Conservation (phyloP, 2,329 filamentous ascomycete genomes). For the Penicillium nordicum region DNA sequence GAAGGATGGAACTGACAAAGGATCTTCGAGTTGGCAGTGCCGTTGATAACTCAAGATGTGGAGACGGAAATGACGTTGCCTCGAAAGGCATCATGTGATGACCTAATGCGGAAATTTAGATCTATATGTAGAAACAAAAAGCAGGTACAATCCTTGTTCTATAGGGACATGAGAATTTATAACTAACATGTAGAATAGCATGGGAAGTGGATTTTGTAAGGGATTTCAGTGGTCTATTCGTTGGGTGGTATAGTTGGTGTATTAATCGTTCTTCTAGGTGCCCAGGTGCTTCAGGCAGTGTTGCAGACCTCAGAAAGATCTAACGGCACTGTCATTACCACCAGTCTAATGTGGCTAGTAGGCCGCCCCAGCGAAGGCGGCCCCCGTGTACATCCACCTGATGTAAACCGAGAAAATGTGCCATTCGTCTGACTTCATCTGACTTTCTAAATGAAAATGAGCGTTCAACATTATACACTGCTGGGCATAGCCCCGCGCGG, state of each 20-base stretch:
- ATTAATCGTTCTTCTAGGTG: neutral
- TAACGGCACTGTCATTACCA: neutral
- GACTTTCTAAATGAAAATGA: neutral
- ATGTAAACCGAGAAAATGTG: neutral
- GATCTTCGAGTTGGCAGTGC: neutral
- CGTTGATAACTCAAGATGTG: slow-evolving; percentile 4
- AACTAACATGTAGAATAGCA: neutral
- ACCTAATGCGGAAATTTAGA: neutral
- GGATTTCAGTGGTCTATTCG: neutral
- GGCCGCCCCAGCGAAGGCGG: neutral
- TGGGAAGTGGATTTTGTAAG: neutral
- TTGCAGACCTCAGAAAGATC: neutral
- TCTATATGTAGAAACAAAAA: neutral
- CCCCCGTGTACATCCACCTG: neutral
- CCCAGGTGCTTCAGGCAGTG: neutral
- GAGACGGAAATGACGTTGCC: slow-evolving; percentile 4
- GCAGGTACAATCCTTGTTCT: neutral
- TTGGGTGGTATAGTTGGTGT: neutral
- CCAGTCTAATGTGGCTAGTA: neutral
- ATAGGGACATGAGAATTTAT: neutral
- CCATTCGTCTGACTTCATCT: neutral
- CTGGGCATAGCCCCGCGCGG: neutral
- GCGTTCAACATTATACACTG: neutral
- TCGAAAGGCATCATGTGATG: slow-evolving; percentile 14
- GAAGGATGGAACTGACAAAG: neutral